phyloP scores from a whole-genome alignment of 805 yeast genomes.

The Metschnikowia lunata region DNA sequence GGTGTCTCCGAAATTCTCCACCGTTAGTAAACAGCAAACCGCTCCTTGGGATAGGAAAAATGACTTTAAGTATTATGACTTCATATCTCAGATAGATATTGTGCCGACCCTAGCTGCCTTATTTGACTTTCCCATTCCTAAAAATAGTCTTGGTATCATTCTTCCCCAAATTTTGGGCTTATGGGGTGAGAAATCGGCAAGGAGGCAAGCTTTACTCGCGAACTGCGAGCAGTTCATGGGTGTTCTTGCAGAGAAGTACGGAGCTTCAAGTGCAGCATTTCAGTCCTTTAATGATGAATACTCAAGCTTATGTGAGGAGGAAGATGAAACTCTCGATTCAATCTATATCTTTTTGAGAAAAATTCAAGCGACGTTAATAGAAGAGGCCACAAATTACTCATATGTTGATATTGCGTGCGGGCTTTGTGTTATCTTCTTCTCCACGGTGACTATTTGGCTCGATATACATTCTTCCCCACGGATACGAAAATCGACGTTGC shows the following conservation, averaged over 20 bases:
- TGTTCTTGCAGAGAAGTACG: constrained; percentile 41
- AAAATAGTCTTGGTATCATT: constrained; percentile 69
- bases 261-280: constrained; percentile 11
- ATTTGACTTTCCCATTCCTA: constrained; percentile 63
- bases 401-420: constrained; percentile 41
- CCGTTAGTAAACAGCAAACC: constrained; percentile 9
- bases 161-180: constrained; percentile 53
- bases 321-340: constrained; percentile 14
- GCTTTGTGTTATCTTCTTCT: constrained; percentile 11
- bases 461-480: not conserved
- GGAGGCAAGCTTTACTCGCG: constrained; percentile 39
- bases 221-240: constrained; percentile 56
- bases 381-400: constrained; percentile 70
- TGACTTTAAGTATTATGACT: constrained; percentile 49
- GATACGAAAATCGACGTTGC: not conserved
- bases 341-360: constrained; percentile 36
- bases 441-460: constrained; percentile 2
- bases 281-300: constrained; percentile 14
- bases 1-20: constrained; percentile 55
- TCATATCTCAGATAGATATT: constrained; percentile 63
- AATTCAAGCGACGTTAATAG: constrained; percentile 50
- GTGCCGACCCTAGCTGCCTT: constrained; percentile 66
- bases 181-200: constrained; percentile 38
- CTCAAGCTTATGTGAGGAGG: constrained; percentile 2
- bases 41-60: constrained; percentile 39